Evolutionary conservation across 805 yeast genomes (phyloP).

Genomic region (Saccharomycopsis guyanensis): DNA sequence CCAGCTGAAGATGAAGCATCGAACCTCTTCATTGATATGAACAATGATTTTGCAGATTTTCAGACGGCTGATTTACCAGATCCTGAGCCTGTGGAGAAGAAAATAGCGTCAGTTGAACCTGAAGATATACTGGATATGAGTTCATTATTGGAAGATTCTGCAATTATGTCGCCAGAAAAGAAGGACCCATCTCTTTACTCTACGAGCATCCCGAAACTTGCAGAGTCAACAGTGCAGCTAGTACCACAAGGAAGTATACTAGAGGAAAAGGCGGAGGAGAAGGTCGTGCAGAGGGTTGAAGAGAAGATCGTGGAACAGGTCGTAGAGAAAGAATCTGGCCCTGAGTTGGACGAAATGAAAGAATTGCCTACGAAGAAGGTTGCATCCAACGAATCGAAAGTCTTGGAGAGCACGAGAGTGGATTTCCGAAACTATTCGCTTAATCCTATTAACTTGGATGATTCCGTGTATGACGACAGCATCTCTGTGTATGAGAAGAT

Average conservation of each 20-base stretch:
- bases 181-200: slow-evolving; percentile 20
- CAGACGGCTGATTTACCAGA: too few relatives aligned
- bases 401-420: slow-evolving; percentile 6
- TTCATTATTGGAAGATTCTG: slow-evolving; percentile 18
- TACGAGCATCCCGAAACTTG: slow-evolving; percentile 11
- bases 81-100: neutral
- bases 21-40: too few relatives aligned
- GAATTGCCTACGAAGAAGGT: neutral
- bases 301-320: too few relatives aligned
- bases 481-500: slow-evolving; percentile 13
- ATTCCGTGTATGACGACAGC: slow-evolving; percentile 20
- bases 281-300: neutral
- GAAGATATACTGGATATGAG: neutral
- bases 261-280: neutral
- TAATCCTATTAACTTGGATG: slow-evolving; percentile 20
- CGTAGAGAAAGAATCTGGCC: neutral
- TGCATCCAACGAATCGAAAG: neutral
- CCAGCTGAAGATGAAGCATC: neutral
- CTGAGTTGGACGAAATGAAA: neutral
- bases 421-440: slow-evolving; percentile 16
- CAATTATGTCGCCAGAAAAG: slow-evolving; percentile 19
- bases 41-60: neutral
- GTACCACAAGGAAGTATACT: neutral
- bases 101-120: neutral
- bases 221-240: neutral